These are phyloP conservation scores for Beauveria australis DNA, from an alignment of 2,329 filamentous ascomycete species.

Conservation along the genomic window DNA sequence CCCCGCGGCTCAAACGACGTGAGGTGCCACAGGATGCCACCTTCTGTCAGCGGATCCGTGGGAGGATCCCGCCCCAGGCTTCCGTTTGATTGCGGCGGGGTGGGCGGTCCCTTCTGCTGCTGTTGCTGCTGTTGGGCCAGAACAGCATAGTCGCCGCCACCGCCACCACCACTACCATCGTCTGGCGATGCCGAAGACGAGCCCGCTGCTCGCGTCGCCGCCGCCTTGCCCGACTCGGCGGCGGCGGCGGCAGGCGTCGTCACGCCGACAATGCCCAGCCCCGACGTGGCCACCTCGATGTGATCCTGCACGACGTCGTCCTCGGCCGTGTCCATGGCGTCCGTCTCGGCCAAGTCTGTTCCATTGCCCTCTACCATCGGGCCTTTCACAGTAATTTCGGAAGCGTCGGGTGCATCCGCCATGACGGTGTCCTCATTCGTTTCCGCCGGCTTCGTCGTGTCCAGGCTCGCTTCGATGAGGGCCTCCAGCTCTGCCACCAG, in stretches of 20 bases:
- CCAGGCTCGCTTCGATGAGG: slow-evolving; percentile 61
- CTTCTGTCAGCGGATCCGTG: slow-evolving; percentile 52
- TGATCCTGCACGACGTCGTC: slow-evolving; percentile 30
- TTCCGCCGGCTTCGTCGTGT: slow-evolving; percentile 36
- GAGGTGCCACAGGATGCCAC: slow-evolving; percentile 84
- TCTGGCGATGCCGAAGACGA: slow-evolving; percentile 37
- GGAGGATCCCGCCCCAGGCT: slow-evolving; percentile 42
- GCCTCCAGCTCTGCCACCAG: slow-evolving; percentile 66
- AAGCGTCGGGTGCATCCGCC: slow-evolving; percentile 38
- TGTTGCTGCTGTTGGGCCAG: neutral
- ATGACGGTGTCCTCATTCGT: slow-evolving; percentile 36
- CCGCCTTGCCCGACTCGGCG: slow-evolving; percentile 16
- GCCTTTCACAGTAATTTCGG: slow-evolving; percentile 39
- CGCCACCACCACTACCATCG: slow-evolving; percentile 31
- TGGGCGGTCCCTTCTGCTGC: slow-evolving; percentile 41
- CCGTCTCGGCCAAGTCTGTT: slow-evolving; percentile 21
- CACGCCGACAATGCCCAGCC: slow-evolving; percentile 21
- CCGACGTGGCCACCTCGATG: slow-evolving; percentile 39
- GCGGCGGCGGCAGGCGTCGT: slow-evolving; percentile 8
- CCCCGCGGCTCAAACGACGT: slow-evolving; percentile 70
- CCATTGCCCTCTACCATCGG: slow-evolving; percentile 17
- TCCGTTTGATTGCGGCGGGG: slow-evolving; percentile 58
- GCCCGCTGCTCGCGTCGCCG: slow-evolving; percentile 18
- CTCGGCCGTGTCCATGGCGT: slow-evolving; percentile 29
- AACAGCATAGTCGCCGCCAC: slow-evolving; percentile 34